These are phyloP conservation scores for Phytophthora citrophthora DNA, from an alignment of 352 stramenopile species.

Conservation along the genomic window DNA sequence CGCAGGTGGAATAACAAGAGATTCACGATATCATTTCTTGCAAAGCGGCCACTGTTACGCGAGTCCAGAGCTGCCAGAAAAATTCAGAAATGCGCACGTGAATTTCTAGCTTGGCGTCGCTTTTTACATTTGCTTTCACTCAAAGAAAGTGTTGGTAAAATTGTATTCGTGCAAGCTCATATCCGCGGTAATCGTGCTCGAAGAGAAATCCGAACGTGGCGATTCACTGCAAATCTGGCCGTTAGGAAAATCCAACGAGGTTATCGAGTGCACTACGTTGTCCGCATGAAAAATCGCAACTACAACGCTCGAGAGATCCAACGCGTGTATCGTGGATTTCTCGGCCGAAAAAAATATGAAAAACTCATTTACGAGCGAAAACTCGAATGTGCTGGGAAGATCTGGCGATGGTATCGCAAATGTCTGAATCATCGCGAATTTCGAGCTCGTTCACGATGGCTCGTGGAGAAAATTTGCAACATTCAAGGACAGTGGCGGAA, in stretches of 20 bases:
- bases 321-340: conserved; percentile 52
- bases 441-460: conserved; percentile 42
- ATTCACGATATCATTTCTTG: conserved; percentile 46
- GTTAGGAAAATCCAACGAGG: conserved; percentile 53
- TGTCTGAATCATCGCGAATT: conserved; percentile 48
- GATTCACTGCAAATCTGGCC: conserved; percentile 31
- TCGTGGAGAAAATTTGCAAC: conserved; percentile 52
- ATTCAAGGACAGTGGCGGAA: conserved; percentile 72
- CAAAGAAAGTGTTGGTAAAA: conserved; percentile 37
- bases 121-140: conserved; percentile 52
- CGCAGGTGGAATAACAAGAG: conserved; percentile 54
- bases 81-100: conserved; percentile 55
- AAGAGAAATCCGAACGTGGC: conserved; percentile 29
- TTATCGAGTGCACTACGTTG: conserved; percentile 41
- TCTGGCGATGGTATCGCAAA: conserved; percentile 63
- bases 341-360: conserved; percentile 27
- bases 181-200: conserved; percentile 50
- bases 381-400: conserved; percentile 19
- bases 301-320: conserved; percentile 52
- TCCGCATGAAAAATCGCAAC: conserved; percentile 34
- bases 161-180: conserved; percentile 57
- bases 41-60: conserved; percentile 44
- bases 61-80: conserved; percentile 50
- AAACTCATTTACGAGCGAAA: conserved; percentile 30
- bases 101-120: conserved; percentile 56